Base-by-base conservation (phyloP, 495 filamentous ascomycete genomes). In the Penicillium desertorum region DNA sequence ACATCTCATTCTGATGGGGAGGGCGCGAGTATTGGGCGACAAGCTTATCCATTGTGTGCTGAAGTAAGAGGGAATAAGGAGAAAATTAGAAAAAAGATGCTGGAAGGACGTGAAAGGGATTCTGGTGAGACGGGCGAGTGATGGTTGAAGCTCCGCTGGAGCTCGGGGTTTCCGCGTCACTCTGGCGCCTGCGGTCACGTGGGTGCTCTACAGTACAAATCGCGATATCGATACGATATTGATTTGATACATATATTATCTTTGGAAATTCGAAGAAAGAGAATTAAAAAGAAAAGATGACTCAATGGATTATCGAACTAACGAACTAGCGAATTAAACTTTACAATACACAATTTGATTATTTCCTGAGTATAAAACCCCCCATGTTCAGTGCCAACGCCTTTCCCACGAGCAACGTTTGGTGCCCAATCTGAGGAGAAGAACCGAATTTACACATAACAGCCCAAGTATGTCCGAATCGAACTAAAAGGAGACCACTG, bases 1-100 rank as follows among this genome's bases (percentile, higher is more conserved):
- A 85, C 64, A 82, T 80, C 73, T 94, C 88, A 71, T 84, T 75
- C 60, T 88, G 84, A 69, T 87, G 85, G 34, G 83, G 79, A 64
- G 90, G 81, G 56, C 83, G 85, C 73, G 84, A 87, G 81, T 98
- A 98, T 70, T 86, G 88, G 63, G 92, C 86, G 47, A 98, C 89
- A 71, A 98, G 83, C 63, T 91, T 84, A 76, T 98, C 92, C 94
- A 98, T 98, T 58, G 61, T 81, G 75, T 67, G 60, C 46, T 55
- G 55, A 46, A 51, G 29, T 17, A 29, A 45, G 5, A 47, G 14
- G 4, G 42, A 58, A 49, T 23, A 25, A 30, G 37, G 41, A 7
- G 25, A 50, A 62, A 32, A 51, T 48, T 41, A 22, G 39, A 45
- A 51, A 19, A 57, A 58, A 43, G 22, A 39, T 60, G 54, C 47